Conservation (phyloP, 2,329 filamentous ascomycete genomes). For the Neofusicoccum sp. region DNA sequence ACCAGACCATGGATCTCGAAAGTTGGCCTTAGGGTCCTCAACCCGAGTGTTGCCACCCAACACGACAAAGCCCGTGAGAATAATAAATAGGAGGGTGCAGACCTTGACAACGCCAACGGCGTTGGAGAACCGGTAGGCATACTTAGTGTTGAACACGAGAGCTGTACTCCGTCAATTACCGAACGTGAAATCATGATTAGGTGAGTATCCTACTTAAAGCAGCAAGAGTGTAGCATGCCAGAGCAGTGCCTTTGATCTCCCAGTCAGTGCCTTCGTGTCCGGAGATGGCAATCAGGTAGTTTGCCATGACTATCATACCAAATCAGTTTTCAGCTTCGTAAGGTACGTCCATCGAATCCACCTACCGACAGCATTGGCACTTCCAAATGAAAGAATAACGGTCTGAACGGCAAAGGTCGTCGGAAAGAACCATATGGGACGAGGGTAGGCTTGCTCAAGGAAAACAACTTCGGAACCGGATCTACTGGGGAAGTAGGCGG, state of each 20-base stretch:
- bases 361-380: conserved; percentile 63
- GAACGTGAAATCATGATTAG: neutral
- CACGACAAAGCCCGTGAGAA: conserved; percentile 36
- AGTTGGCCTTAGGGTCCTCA: conserved; percentile 31
- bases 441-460: conserved; percentile 67
- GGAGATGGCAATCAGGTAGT: conserved; percentile 64
- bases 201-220: conserved; percentile 50
- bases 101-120: conserved; percentile 45
- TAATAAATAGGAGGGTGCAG: conserved; percentile 41
- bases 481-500: conserved; percentile 67
- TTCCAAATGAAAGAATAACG: conserved; percentile 66
- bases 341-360: neutral
- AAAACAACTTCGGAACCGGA: conserved; percentile 69
- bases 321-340: neutral
- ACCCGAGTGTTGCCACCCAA: conserved; percentile 33
- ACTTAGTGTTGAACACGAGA: conserved; percentile 59
- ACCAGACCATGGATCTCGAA: conserved; percentile 32
- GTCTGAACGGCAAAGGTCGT: conserved; percentile 60
- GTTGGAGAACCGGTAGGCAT: conserved; percentile 56
- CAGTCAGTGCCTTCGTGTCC: conserved; percentile 57
- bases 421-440: conserved; percentile 65
- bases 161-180: conserved; percentile 29
- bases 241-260: conserved; percentile 67
- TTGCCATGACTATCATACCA: conserved; percentile 54
- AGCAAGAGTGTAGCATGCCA: conserved; percentile 65